Evolutionary conservation across 2,329 filamentous ascomycete genomes (phyloP).

Genomic region (Penicillium sp.): DNA sequence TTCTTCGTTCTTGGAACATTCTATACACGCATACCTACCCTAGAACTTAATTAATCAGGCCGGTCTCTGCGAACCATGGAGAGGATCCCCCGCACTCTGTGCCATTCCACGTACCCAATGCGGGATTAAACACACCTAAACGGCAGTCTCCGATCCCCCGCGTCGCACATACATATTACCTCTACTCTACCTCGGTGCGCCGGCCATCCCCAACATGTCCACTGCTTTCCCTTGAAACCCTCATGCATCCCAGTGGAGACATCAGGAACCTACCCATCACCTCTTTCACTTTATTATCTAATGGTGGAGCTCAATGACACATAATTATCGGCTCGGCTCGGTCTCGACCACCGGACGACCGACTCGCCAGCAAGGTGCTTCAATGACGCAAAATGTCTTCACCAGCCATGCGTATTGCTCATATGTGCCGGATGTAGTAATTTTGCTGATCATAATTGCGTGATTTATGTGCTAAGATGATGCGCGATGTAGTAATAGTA

Average conservation of each 20-base stretch:
- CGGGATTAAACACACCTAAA: not conserved
- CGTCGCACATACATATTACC: not conserved
- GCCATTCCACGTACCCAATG: not conserved
- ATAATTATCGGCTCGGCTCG: slow-evolving; percentile 13
- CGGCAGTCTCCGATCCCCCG: not conserved
- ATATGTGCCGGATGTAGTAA: not conserved
- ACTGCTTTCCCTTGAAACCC: not conserved
- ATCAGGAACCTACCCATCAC: not conserved
- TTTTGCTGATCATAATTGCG: not conserved
- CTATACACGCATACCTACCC: not conserved
- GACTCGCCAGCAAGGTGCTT: slow-evolving; percentile 3
- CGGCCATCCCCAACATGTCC: too few relatives aligned
- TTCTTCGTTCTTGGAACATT: too few relatives aligned
- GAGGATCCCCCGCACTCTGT: not conserved
- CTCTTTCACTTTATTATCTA: slow-evolving; percentile 16
- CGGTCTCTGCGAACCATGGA: not conserved
- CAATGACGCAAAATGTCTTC: slow-evolving; percentile 12
- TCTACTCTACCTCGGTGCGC: too few relatives aligned
- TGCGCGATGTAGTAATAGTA: not conserved
- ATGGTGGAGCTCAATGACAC: slow-evolving; percentile 21
- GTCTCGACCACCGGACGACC: slow-evolving; percentile 15
- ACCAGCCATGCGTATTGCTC: not conserved
- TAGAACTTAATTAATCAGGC: not conserved
- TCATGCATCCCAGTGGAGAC: slow-evolving; percentile 2
- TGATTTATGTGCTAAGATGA: not conserved